Evolutionary conservation across 83 land plant species (phyloP).

Genomic region (Thuja plicata): DNA sequence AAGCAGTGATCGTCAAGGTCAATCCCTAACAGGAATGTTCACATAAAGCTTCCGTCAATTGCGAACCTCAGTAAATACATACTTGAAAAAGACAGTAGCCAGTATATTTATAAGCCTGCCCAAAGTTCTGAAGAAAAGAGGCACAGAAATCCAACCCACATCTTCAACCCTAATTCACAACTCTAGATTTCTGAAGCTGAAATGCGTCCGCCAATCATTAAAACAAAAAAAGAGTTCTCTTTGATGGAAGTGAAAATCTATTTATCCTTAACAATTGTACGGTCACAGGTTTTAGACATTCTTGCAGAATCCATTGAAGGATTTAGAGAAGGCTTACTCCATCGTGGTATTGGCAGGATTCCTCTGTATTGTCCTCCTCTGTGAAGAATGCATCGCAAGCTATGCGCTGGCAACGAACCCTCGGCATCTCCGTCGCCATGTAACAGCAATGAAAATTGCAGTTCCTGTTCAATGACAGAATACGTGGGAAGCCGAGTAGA

Average conservation of each 20-base stretch:
- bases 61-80: not conserved
- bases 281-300: not conserved
- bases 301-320: not conserved
- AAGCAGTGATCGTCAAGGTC: not conserved
- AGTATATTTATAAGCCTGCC: not conserved
- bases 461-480: not conserved
- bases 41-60: not conserved
- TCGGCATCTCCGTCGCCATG: constrained; percentile 7
- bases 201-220: not conserved
- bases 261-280: not conserved
- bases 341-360: constrained; percentile 52
- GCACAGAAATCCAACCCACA: not conserved
- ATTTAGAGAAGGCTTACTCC: constrained; percentile 25
- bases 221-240: not conserved
- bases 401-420: constrained; percentile 58
- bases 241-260: not conserved
- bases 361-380: constrained; percentile 62
- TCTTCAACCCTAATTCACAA: not conserved
- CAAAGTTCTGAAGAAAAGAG: not conserved
- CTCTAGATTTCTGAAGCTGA: not conserved
- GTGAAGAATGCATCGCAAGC: constrained; percentile 64
- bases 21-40: not conserved
- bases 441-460: not conserved
- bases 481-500: not conserved
- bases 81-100: not conserved